Conservation (phyloP, 495 filamentous ascomycete genomes). For the Aeminium ludgeri region DNA sequence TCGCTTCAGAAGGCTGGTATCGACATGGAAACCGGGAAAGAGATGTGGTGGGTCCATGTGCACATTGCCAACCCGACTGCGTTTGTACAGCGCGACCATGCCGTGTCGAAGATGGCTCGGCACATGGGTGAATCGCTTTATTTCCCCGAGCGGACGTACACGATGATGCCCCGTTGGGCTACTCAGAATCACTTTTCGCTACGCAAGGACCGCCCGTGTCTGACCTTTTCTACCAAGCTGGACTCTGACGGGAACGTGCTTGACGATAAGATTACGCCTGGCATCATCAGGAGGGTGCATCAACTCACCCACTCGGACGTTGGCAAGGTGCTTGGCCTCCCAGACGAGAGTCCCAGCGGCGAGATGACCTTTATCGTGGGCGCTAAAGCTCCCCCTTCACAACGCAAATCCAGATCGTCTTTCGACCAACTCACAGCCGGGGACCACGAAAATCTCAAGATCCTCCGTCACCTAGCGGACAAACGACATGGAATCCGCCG, state of each 20-base stretch:
- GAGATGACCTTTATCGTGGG: conserved; percentile 26
- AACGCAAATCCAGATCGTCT: background rate
- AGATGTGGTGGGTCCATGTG: conserved; percentile 61
- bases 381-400: conserved; percentile 18
- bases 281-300: conserved; percentile 52
- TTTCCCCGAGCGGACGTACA: conserved; percentile 48
- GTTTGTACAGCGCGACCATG: conserved; percentile 43
- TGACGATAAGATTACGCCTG: conserved; percentile 54
- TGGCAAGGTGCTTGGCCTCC: conserved; percentile 31
- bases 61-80: conserved; percentile 92
- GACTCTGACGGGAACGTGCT: conserved; percentile 47
- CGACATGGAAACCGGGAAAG: background rate
- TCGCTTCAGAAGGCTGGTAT: conserved; percentile 42
- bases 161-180: conserved; percentile 51
- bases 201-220: conserved; percentile 41
- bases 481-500: conserved; percentile 10
- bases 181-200: conserved; percentile 53
- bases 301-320: conserved; percentile 49
- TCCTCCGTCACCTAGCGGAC: conserved; percentile 9
- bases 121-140: conserved; percentile 52
- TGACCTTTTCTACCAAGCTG: conserved; percentile 71
- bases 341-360: conserved; percentile 10
- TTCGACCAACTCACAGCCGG: background rate
- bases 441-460: conserved; percentile 12
- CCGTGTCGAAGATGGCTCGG: conserved; percentile 47